Base-by-base conservation (phyloP, 352 stramenopile species). In the Globisporangium iwayamae region DNA sequence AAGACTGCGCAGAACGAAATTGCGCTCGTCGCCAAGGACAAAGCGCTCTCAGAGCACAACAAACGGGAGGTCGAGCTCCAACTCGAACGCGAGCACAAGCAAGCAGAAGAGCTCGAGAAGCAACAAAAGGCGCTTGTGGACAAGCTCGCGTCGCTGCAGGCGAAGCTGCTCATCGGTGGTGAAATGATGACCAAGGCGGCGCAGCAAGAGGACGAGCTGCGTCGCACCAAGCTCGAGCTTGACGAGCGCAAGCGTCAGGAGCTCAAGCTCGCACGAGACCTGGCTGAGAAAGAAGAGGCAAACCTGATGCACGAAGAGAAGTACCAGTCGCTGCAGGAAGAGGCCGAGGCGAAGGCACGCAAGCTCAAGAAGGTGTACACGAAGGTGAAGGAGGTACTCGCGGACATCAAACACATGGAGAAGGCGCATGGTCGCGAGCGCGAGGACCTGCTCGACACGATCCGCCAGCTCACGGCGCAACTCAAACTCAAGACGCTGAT, bases 331-430 rank as follows among this genome's bases (percentile, higher is more conserved):
- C 61, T 97, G 13, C 80, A 98, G 56, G 96, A 98, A 67, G 94
- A 99, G 68, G 93, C 96, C 6, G 87, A 98, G 51, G 92, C 86
- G 1, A 99, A 99, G 71, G 97, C 96, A 0, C 93, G 93, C 10
- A 99, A 99, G 70, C 81, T 99, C 38, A 98, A 98, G 64, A 98
- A 98, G 65, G 78, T 99, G 18, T 98, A 90, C 59, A 79, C 71
- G 6, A 91, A 93, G 60, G 81, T 98, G 55, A 96, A 98, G 60
- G 85, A 94, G 43, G 88, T 87, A 7, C 82, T 98, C 56, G 70
- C 70, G 6, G 96, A 99, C 58, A 87, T 99, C 52, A 92, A 96
- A 61, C 94, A 98, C 70, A 86, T 99, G 62, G 88, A 98, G 68
- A 91, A 96, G 56, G 93, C 96, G 34, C 97, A 98, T 59, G 71